Percentiles rank a stretch among this genome's conserved stretches.
phyloP scores from a whole-genome alignment of 2,329 filamentous ascomycete species.

The Scedosporium aurantiacum region DNA sequence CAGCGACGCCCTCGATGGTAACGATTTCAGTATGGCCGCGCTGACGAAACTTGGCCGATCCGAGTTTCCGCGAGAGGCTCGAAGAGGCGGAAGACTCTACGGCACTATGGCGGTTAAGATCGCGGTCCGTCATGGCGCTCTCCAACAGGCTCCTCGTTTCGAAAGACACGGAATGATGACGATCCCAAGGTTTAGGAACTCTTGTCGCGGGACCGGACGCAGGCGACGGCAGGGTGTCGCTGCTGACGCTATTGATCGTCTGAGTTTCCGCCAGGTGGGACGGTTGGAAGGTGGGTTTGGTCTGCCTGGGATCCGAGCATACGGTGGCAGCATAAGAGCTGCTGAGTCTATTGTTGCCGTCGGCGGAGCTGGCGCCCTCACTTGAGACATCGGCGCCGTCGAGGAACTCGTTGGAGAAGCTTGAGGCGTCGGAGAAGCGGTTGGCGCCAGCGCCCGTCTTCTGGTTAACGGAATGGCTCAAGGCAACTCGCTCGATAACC shows the following conservation, averaged over 20 bases:
- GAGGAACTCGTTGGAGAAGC: slow-evolving; percentile 37
- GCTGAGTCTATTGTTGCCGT: slow-evolving; percentile 37
- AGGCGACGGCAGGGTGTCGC: slow-evolving; percentile 35
- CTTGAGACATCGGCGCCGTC: slow-evolving; percentile 44
- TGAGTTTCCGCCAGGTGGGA: slow-evolving; percentile 29
- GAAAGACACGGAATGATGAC: slow-evolving; percentile 37
- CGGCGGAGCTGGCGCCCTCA: slow-evolving; percentile 47
- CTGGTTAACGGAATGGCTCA: slow-evolving; percentile 42
- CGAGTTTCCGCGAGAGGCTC: slow-evolving; percentile 43
- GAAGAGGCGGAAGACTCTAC: slow-evolving; percentile 32
- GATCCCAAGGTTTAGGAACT: slow-evolving; percentile 36
- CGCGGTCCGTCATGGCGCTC: slow-evolving; percentile 17
- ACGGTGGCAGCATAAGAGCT: slow-evolving; percentile 37
- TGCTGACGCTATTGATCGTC: slow-evolving; percentile 20
- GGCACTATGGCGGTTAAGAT: slow-evolving; percentile 19
- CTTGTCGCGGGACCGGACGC: slow-evolving; percentile 28
- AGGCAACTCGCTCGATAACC: slow-evolving; percentile 67
- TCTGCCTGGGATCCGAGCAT: slow-evolving; percentile 28
- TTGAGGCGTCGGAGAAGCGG: slow-evolving; percentile 43
- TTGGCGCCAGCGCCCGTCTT: slow-evolving; percentile 27
- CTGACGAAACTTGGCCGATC: slow-evolving; percentile 46
- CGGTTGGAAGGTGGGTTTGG: slow-evolving; percentile 27
- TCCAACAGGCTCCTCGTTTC: slow-evolving; percentile 38
- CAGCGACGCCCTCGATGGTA: slow-evolving; percentile 48
- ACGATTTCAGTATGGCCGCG: slow-evolving; percentile 55